Evolutionary conservation across 192 early-diverging fungal genomes (phyloP).

Genomic region (Chytriomyces sp.): DNA sequence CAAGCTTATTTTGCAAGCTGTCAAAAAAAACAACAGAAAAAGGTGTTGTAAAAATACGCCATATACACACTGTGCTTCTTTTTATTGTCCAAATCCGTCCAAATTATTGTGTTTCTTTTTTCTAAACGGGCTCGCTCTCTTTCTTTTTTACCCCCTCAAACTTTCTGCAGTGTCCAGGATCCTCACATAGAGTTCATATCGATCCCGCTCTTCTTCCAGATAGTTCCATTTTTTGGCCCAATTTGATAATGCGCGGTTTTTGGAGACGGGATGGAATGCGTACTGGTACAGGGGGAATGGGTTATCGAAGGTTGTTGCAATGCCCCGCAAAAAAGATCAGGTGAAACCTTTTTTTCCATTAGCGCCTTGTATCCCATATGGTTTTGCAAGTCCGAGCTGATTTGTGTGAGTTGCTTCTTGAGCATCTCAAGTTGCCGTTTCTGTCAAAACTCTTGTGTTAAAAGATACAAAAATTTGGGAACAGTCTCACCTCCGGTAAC

Average conservation of each 20-base stretch:
- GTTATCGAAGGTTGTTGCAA: background rate
- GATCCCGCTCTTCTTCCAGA: slow-evolving; percentile 49
- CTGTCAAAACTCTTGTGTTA: slow-evolving; percentile 1
- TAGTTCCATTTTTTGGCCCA: slow-evolving; percentile 53
- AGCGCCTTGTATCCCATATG: slow-evolving; percentile 42
- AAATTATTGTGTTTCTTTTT: too few species aligned
- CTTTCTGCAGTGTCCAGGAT: slow-evolving; percentile 12
- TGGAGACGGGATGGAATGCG: slow-evolving; percentile 28
- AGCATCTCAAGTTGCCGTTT: slow-evolving; percentile 46
- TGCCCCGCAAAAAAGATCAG: background rate
- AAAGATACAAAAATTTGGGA: background rate
- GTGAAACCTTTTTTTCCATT: slow-evolving; percentile 45
- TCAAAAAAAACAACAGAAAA: too few species aligned
- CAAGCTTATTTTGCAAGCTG: too few species aligned
- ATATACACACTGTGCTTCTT: too few species aligned
- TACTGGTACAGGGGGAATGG: slow-evolving; percentile 27
- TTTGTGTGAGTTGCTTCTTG: slow-evolving; percentile 38
- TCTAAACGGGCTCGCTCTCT: too few species aligned
- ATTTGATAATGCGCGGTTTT: slow-evolving; percentile 48
- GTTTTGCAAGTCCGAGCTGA: slow-evolving; percentile 48
- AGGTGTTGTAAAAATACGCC: too few species aligned
- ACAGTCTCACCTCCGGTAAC: background rate
- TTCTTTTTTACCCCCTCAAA: too few species aligned
- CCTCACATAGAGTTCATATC: slow-evolving; percentile 49
- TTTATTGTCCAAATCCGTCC: too few species aligned